Conservation (phyloP, 495 filamentous ascomycete genomes). For the Neurospora africana region DNA sequence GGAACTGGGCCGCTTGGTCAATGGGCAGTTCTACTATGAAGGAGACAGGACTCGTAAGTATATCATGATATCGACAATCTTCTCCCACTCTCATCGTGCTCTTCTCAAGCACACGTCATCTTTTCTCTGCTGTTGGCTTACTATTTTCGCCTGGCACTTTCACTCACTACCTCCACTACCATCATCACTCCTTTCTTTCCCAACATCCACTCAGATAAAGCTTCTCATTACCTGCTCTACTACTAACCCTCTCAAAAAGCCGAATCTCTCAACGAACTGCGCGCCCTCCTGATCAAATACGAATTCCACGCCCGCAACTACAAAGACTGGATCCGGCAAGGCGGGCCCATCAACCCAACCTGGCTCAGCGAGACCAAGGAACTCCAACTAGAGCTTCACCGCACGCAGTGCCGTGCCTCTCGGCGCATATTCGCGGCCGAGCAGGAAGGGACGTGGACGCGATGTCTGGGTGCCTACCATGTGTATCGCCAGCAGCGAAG, state of each 20-base stretch:
- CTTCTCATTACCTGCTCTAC: conserved; percentile 3
- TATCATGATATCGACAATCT: neutral
- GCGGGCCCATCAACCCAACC: conserved; percentile 33
- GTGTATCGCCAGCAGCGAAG: conserved; percentile 30
- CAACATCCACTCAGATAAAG: neutral
- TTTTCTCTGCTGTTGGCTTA: neutral
- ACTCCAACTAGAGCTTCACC: conserved; percentile 32
- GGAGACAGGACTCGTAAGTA: conserved; percentile 35
- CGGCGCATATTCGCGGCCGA: conserved; percentile 33
- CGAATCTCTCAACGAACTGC: conserved; percentile 34
- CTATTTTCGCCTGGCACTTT: neutral
- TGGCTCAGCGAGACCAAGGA: conserved; percentile 33
- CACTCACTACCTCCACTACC: neutral
- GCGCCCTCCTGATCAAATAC: conserved; percentile 26
- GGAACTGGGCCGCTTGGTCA: conserved; percentile 34
- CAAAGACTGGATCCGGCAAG: conserved; percentile 33
- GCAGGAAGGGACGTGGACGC: conserved; percentile 12
- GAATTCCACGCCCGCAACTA: conserved; percentile 29
- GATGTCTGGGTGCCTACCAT: conserved; percentile 36
- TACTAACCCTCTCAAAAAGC: conserved; percentile 19
- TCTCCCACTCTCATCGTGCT: neutral
- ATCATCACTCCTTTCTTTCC: neutral
- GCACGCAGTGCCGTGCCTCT: conserved; percentile 37
- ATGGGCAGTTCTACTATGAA: conserved; percentile 38
- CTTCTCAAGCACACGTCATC: neutral